Evolutionary conservation across 768 basidiomycete species (phyloP), one percentile per base, ranked within the genome.

Genomic region (Xerocomellus intermedius): DNA sequence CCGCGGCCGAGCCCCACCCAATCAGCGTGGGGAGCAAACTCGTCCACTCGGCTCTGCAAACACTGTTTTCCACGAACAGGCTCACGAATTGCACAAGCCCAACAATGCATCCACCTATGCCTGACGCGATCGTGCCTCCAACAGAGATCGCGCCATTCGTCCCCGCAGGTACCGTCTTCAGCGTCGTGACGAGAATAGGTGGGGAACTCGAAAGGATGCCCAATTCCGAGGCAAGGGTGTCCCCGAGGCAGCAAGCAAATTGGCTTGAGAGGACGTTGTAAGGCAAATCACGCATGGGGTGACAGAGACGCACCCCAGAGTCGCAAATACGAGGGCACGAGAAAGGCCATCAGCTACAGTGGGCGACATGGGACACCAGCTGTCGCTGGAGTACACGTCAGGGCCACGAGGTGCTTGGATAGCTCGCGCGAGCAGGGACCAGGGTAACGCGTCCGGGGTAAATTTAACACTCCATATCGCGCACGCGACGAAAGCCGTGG

Each of bases 181-280:
- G 70, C 5, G 89, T 94, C 5, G 93, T 95, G 61, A 97, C 81
- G 33, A 96, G 81, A 44, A 85, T 66, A 33, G 95, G 91, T 4
- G 78, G 78, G 14, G 80, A 75, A 36, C 67, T 68, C 24, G 93
- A 88, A 41, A 97, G 77, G 59, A 97, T 94, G 33, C 95, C 95
- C 22, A 97, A 80, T 72, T 97, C 95, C 9, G 92, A 95, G 1
- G 94, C 94, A 2, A 98, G 82, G 0, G 94, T 97, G 64, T 97
- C 94, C 6, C 91, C 94, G 9, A 94, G 77, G 66, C 89, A 93
- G 70, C 90, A 94, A 3, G 86, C 86, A 69, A 93, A 91, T 66
- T 95, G 93, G 4, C 91, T 94, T 4, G 32, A 33, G 36, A 16
- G 24, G 43, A 35, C 12, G 12, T 42, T 21, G 51, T 64, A 3